Evolutionary conservation across 192 early-diverging fungal species (phyloP).

Genomic region (Linnemannia exigua): DNA sequence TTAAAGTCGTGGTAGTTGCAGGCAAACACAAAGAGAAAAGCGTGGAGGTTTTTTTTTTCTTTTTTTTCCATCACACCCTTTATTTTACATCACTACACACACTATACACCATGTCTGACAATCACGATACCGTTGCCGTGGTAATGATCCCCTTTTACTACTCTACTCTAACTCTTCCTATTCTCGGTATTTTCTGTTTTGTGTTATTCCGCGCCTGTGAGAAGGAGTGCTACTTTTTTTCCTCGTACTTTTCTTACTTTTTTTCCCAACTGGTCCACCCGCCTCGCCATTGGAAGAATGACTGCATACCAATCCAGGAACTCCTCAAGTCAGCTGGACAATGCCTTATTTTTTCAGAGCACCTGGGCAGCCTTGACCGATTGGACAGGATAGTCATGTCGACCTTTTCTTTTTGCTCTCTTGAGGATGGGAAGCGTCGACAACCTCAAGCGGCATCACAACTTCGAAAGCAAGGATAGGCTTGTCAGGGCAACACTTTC

Average conservation of each 20-base stretch:
- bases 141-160: slow-evolving; percentile 14
- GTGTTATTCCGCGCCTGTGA: neutral
- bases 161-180: neutral
- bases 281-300: neutral
- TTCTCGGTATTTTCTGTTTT: slow-evolving; percentile 2
- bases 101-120: slow-evolving; percentile 44
- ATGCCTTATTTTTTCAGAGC: neutral
- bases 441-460: neutral
- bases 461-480: neutral
- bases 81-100: neutral
- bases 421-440: neutral
- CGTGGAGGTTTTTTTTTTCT: slow-evolving; percentile 4
- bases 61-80: slow-evolving; percentile 16
- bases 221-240: neutral
- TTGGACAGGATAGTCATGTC: slow-evolving; percentile 2
- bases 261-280: neutral
- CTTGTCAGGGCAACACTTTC: neutral
- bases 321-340: slow-evolving; percentile 8
- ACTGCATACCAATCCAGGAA: slow-evolving; percentile 1
- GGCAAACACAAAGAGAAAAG: slow-evolving; percentile 3
- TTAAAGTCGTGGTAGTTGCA: neutral
- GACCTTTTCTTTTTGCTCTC: neutral
- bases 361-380: neutral
- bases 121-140: slow-evolving; percentile 46
- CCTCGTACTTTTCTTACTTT: neutral